Evolutionary conservation across 129 eudicot species (phyloP), one percentile per base, ranked within the genome.

Genomic region (Rutidosis leptorrhynchoides): DNA sequence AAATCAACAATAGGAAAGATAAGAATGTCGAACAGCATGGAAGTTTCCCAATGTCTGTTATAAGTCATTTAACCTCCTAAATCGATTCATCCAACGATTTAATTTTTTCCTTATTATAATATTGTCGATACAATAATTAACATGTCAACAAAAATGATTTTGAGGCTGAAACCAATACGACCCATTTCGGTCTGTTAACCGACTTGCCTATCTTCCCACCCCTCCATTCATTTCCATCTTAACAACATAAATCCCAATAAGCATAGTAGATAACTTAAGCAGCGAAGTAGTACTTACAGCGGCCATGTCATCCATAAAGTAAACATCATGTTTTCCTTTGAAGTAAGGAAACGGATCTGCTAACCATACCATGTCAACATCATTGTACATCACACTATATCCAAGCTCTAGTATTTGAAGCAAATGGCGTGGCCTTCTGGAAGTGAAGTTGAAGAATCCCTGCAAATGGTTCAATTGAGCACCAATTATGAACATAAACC

Each of bases 361-460:
- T 81, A 93, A 53, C 99, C 96, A 93, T 17, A 93, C 96, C 99
- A 93, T 93, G 68, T 93, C 99, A 55, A 93, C 99, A 71, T 93
- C 99, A 72, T 93, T 89, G 84, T 93, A 93, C 96, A 93, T 93
- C 59, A 93, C 99, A 58, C 62, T 93, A 61, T 93, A 89, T 30
- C 99, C 96, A 73, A 93, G 96, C 80, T 93, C 99, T 84, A 93
- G 78, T 51, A 93, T 86, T 57, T 86, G 83, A 65, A 93, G 79
- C 21, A 93, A 93, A 77, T 89, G 99, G 5, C 84, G 92, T 45
- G 96, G 96, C 77, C 99, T 93, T 77, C 95, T 71, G 67, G 99
- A 79, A 68, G 99, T 93, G 71, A 89, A 93, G 80, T 93, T 93
- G 74, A 89, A 93, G 84, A 93, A 93, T 51, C 99, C 11, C 20